Base-by-base conservation (phyloP, 2,329 filamentous ascomycete species). In the Aquanectria penicillioides region DNA sequence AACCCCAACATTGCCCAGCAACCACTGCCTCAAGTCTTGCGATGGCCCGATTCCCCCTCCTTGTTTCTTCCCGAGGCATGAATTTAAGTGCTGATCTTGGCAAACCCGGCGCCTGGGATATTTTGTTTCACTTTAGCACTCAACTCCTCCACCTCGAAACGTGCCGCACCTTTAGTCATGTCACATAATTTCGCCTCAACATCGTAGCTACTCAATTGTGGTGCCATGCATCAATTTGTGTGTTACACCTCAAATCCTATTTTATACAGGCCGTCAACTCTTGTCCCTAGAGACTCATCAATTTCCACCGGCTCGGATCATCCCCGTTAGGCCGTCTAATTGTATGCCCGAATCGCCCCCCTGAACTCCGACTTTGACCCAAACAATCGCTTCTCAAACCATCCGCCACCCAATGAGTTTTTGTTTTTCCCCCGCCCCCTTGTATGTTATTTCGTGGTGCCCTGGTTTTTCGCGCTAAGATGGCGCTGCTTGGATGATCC, bases 281-380 rank as follows among this genome's bases (percentile, higher is more conserved):
- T 25, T 38, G 46, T 48, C 37, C 17, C 38, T 34, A 44, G 47
- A 34, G 36, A 37, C 15, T 23, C 49, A 43, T 23, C 53, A 56
- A 56, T 44, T 55, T 52, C 53, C 37, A 36, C 25, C 50, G 25
- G 28, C 49, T 44, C 44, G 34, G 51, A 33, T 34, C 50, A 17
- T 54, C 37, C 29, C 22, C 46, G 37, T 22, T 34, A 49, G 41
- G 37, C 43, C 50, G 18, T 63, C 49, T 62, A 60, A 53, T 33
- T 62, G 57, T 38, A 60, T 55, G 41, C 62, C 43, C 52, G 31
- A 41, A 26, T 64, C 48, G 38, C 49, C 54, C 38, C 36, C 55
- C 48, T 48, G 57, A 69, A 70, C 68, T 70, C 68, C 68, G 59
- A 61, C 53, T 50, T 57, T 50, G 58, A 62, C 53, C 43, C 41